Percentiles rank a stretch among this genome's conserved stretches.
These are phyloP conservation scores for Neocucurbitaria cava DNA, from an alignment of 2,329 filamentous ascomycete species.

Conservation along the genomic window DNA sequence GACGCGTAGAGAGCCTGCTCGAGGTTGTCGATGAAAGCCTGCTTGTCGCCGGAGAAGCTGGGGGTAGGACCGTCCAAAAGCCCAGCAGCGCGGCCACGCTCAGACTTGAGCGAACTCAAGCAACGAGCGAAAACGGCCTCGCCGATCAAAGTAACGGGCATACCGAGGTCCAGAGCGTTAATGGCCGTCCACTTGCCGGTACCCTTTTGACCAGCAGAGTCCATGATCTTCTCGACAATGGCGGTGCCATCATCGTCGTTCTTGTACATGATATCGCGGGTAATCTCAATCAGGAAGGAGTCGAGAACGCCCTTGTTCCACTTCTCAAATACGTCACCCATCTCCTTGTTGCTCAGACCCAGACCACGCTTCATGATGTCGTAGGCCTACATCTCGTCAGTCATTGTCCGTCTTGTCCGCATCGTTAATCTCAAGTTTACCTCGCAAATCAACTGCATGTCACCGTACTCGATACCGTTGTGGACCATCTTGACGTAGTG, in stretches of 20 bases:
- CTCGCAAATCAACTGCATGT: conserved; percentile 99
- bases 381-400: conserved; percentile 73
- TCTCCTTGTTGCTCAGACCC: conserved; percentile 88
- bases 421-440: conserved; percentile 59
- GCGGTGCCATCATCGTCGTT: conserved; percentile 92
- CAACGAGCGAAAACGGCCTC: conserved; percentile 96
- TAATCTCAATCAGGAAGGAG: conserved; percentile 98
- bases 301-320: conserved; percentile 99
- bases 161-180: conserved; percentile 97
- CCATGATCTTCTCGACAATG: conserved; percentile 98
- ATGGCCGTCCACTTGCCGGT: conserved; percentile 99
- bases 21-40: conserved; percentile 93
- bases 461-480: conserved; percentile 99
- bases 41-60: conserved; percentile 87
- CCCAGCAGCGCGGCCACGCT: conserved; percentile 82
- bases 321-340: conserved; percentile 89
- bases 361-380: conserved; percentile 99
- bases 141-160: conserved; percentile 97
- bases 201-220: conserved; percentile 98
- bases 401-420: not conserved
- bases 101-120: conserved; percentile 90
- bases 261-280: conserved; percentile 97
- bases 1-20: conserved; percentile 99
- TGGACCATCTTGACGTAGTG: conserved; percentile 99
- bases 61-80: conserved; percentile 79